A percentile compares a stretch with the other conserved stretches of the same genome.
phyloP scores from a whole-genome alignment of 2,329 filamentous ascomycete genomes.

The Helotiales sp. region DNA sequence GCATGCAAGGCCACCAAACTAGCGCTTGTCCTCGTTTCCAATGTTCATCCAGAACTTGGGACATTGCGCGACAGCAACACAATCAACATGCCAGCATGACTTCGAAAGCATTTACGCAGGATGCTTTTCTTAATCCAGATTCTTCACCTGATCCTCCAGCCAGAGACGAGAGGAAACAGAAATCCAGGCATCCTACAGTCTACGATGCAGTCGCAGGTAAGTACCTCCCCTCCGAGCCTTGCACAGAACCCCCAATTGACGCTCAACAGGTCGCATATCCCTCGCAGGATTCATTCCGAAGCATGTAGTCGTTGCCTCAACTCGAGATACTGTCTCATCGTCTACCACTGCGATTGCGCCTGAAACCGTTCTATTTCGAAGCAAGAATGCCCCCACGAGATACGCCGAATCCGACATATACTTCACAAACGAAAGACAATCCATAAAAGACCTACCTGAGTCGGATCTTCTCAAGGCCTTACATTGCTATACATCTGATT shows the following conservation, averaged over 20 bases:
- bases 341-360: constrained; percentile 56
- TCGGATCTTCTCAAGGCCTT: constrained; percentile 72
- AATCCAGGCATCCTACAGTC: constrained; percentile 56
- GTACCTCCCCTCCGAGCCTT: neutral
- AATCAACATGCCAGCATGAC: constrained; percentile 31
- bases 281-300: constrained; percentile 49
- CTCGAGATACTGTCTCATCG: constrained; percentile 40
- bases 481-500: constrained; percentile 70
- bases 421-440: constrained; percentile 63
- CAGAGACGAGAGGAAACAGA: constrained; percentile 21
- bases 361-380: constrained; percentile 73
- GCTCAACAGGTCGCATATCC: constrained; percentile 47
- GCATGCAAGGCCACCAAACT: neutral
- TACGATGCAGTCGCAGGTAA: constrained; percentile 77
- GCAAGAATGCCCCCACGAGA: constrained; percentile 65
- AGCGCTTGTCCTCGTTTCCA: neutral
- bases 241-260: constrained; percentile 18
- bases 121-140: constrained; percentile 29
- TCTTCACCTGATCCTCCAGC: constrained; percentile 11
- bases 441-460: constrained; percentile 63
- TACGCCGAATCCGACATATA: constrained; percentile 76
- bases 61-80: neutral
- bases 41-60: neutral
- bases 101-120: constrained; percentile 35
- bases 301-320: constrained; percentile 33